These are phyloP conservation scores for Orbilia quercus DNA, from an alignment of 2,329 filamentous ascomycete genomes.

Conservation along the genomic window DNA sequence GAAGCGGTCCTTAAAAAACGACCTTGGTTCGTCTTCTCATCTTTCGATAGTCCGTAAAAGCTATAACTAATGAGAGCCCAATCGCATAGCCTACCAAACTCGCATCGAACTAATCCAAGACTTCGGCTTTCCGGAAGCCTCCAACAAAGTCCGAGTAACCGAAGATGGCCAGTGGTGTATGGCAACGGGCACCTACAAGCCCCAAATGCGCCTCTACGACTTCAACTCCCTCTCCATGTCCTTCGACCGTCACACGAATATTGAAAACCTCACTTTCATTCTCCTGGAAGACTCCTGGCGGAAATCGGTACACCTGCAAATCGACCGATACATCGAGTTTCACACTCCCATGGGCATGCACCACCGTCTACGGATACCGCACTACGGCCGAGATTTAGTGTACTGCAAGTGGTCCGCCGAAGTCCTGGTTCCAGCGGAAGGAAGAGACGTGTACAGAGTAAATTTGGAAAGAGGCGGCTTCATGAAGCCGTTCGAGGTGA, in stretches of 20 bases:
- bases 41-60: constrained; percentile 57
- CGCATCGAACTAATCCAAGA: constrained; percentile 95
- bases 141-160: constrained; percentile 85
- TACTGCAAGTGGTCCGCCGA: constrained; percentile 87
- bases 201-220: constrained; percentile 95
- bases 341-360: constrained; percentile 90
- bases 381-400: constrained; percentile 88
- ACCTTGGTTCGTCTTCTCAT: constrained; percentile 63
- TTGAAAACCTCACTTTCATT: constrained; percentile 89
- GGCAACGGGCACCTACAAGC: constrained; percentile 81
- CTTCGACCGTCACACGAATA: constrained; percentile 89
- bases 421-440: constrained; percentile 85
- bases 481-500: constrained; percentile 91
- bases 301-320: constrained; percentile 93
- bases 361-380: constrained; percentile 86
- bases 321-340: constrained; percentile 89
- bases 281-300: constrained; percentile 90
- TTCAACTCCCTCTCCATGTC: constrained; percentile 93
- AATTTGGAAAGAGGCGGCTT: constrained; percentile 93
- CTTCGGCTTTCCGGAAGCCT: constrained; percentile 97
- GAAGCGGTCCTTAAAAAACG: constrained; percentile 91
- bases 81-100: constrained; percentile 81
- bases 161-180: constrained; percentile 98
- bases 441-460: constrained; percentile 91
- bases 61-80: neutral